Percentiles rank a stretch among this genome's conserved stretches.
phyloP scores from a whole-genome alignment of 2,329 filamentous ascomycete genomes.

The Magnaporthales sp. region DNA sequence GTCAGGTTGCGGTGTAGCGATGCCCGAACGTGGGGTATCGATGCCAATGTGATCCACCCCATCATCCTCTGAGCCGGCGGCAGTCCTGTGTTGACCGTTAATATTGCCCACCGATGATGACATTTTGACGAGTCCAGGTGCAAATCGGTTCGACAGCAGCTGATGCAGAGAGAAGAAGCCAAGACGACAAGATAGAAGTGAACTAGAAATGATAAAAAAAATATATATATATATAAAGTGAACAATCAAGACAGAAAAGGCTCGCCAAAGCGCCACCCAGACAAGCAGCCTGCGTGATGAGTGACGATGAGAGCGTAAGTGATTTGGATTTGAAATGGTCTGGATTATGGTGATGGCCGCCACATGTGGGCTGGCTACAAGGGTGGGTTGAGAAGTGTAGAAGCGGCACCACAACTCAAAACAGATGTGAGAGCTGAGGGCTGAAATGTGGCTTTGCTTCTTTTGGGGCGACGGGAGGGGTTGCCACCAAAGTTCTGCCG shows the following conservation, averaged over 20 bases:
- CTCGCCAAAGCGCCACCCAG: background rate
- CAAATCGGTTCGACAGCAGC: background rate
- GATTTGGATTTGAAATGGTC: slow-evolving; percentile 6
- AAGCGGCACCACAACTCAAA: background rate
- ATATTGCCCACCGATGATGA: slow-evolving; percentile 32
- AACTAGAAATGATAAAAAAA: slow-evolving; percentile 6
- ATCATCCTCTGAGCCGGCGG: slow-evolving; percentile 56
- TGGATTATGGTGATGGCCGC: slow-evolving; percentile 18
- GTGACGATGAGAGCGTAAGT: background rate
- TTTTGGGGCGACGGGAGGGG: slow-evolving; percentile 3
- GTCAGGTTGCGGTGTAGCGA: slow-evolving; percentile 90
- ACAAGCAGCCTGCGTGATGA: background rate
- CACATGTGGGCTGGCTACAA: slow-evolving; percentile 14
- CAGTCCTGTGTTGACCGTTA: slow-evolving; percentile 47
- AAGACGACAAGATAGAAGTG: slow-evolving; percentile 7
- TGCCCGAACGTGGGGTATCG: slow-evolving; percentile 80
- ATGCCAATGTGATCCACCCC: slow-evolving; percentile 69
- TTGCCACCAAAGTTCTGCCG: slow-evolving; percentile 3
- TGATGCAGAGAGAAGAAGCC: background rate
- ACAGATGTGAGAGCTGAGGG: background rate
- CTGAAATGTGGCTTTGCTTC: background rate
- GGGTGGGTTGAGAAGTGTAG: slow-evolving; percentile 6
- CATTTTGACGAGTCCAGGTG: slow-evolving; percentile 8
- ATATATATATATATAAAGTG: background rate
- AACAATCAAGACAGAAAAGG: background rate